Evolutionary conservation across 108 stramenopile genomes (phyloP).

Genomic region (Nannochloropsis salina): DNA sequence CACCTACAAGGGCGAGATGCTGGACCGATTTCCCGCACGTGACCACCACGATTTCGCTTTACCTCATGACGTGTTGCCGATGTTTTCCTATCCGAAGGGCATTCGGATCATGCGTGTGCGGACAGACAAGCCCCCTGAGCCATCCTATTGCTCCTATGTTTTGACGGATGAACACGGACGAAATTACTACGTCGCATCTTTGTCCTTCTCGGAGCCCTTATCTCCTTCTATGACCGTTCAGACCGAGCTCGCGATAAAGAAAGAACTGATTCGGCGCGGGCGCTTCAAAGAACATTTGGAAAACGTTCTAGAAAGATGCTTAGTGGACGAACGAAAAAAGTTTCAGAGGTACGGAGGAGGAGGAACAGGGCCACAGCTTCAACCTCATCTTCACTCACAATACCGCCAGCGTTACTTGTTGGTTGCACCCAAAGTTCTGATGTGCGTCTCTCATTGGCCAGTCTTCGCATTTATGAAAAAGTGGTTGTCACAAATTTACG

Average conservation of each 20-base stretch:
- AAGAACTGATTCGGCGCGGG: conserved; percentile 11
- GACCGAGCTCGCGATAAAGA: background rate
- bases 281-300: conserved; percentile 16
- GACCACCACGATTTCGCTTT: conserved; percentile 14
- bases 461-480: background rate
- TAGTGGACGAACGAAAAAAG: background rate
- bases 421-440: background rate
- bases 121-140: conserved; percentile 19
- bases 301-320: background rate
- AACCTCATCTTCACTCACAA: background rate
- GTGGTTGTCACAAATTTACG: conserved; percentile 7
- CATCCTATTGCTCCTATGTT: conserved; percentile 13
- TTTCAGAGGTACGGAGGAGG: background rate
- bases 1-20: background rate
- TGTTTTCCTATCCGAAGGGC: conserved; percentile 10
- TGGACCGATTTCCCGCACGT: background rate
- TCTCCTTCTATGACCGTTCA: background rate
- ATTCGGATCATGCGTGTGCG: background rate
- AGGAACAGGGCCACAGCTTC: background rate
- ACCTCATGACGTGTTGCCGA: conserved; percentile 1
- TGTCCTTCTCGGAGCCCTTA: background rate
- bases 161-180: background rate
- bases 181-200: background rate
- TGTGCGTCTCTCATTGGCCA: conserved; percentile 14
- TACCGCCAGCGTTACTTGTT: background rate